Conservation (phyloP, 192 early-diverging fungal genomes). For the Rhizophagus clarus region DNA sequence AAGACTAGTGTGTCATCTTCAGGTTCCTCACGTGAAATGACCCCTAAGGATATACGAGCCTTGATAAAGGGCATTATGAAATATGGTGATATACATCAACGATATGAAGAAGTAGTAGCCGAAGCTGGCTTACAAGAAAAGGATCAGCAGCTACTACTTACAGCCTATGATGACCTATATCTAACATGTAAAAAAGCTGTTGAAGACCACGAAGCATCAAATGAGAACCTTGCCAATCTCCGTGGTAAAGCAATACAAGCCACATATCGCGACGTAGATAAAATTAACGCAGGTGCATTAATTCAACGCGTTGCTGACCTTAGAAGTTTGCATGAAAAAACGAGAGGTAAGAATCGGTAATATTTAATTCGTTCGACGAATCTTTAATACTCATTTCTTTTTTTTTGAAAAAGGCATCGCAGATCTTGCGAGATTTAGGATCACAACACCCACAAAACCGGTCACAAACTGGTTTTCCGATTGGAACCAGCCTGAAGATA, state of each 20-base stretch:
- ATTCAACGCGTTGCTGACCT: slow-evolving; percentile 78
- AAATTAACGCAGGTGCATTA: slow-evolving; percentile 85
- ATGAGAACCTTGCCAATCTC: slow-evolving; percentile 43
- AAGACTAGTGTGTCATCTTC: not conserved
- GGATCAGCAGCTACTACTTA: slow-evolving; percentile 47
- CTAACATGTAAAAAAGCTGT: slow-evolving; percentile 51
- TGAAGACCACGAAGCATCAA: slow-evolving; percentile 38
- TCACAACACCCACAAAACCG: slow-evolving; percentile 78
- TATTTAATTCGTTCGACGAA: not conserved
- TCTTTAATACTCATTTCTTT: not conserved
- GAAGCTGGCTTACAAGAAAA: slow-evolving; percentile 80
- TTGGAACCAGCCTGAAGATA: slow-evolving; percentile 93
- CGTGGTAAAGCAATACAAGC: slow-evolving; percentile 72
- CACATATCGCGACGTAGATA: slow-evolving; percentile 75
- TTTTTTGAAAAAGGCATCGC: slow-evolving; percentile 24
- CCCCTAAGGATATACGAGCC: slow-evolving; percentile 83
- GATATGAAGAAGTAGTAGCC: slow-evolving; percentile 79
- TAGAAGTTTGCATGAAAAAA: slow-evolving; percentile 59
- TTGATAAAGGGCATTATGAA: slow-evolving; percentile 77
- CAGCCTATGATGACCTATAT: slow-evolving; percentile 46
- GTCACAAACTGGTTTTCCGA: slow-evolving; percentile 81
- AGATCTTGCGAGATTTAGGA: slow-evolving; percentile 73
- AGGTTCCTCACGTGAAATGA: slow-evolving; percentile 41
- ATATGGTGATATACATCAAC: slow-evolving; percentile 80
- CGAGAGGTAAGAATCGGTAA: slow-evolving; percentile 42